Evolutionary conservation across 257 asterid species (phyloP), one percentile per base, ranked within the genome.

Genomic region (Mitragyna speciosa): DNA sequence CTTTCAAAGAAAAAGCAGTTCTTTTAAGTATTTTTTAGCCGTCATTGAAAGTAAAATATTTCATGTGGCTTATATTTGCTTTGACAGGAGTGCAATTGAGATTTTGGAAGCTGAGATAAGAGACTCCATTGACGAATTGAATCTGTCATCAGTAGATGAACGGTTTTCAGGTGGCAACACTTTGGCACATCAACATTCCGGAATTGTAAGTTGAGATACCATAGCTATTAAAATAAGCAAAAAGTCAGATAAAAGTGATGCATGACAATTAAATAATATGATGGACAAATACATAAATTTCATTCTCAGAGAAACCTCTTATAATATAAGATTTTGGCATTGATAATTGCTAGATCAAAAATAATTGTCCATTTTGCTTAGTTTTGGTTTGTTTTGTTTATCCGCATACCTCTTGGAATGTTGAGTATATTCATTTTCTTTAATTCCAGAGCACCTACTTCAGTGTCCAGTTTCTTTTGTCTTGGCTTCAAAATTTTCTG

Each of bases 1-100:
- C 15, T 24, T 14, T 45, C 20, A 19, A 30, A 30, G 28, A 28
- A 54, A n/a, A 71, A 31, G 43, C 41, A 6, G 10, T 43, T 36
- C 78, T 49, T n/a, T 49, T 58, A 31, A 15, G 61, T 66, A 76
- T 24, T 84, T 80, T 31, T 76, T 70, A 77, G 66, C 31, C 68
- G 78, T 20, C 14, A 79, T 22, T 47, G 88, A 78, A 80, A 72
- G 65, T 59, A 19, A 39, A 12, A 47, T 52, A 28, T 41, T 59
- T 72, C 70, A 31, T 79, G 71, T 54, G 39, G 64, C 24, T 31
- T 28, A n/a, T 73, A 36, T 45, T 39, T 83, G n/a, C 59, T 70
- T 65, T 85, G 85, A 56, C 79, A 96, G 98, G 92, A 92, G 92
- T 84, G 97, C 99, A 7, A 87, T 96, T 84, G 97, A 94, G 86